Conservation (phyloP, 139 green algal genomes). For the Volvox reticuliferus region DNA sequence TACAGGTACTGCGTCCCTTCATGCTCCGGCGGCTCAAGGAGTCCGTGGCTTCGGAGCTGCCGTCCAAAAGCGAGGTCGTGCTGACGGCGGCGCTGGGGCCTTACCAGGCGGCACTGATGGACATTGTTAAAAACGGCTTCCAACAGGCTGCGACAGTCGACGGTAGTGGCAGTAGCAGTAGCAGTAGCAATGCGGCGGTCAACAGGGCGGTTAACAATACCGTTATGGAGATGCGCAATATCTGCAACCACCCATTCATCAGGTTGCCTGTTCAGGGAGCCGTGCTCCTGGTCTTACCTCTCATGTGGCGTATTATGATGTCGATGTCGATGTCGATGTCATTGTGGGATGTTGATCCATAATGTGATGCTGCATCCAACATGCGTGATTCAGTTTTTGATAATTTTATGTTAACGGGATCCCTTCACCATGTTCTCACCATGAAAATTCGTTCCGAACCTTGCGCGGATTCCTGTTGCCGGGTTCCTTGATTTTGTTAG, state of each 20-base stretch:
- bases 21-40: constrained; percentile 93
- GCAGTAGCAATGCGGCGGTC: not conserved
- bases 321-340: too few species aligned
- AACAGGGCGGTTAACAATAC: constrained; percentile 54
- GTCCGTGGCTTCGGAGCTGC: constrained; percentile 91
- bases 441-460: too few species aligned
- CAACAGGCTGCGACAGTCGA: not conserved
- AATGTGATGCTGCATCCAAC: too few species aligned
- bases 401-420: too few species aligned
- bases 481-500: too few species aligned
- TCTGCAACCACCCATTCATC: constrained; percentile 86
- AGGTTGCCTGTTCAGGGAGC: constrained; percentile 48
- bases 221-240: constrained; percentile 88
- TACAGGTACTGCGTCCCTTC: constrained; percentile 93
- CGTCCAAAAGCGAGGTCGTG: constrained; percentile 81
- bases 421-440: too few species aligned
- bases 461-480: too few species aligned
- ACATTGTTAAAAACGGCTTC: constrained; percentile 40
- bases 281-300: not conserved
- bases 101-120: constrained; percentile 65
- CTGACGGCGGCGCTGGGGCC: constrained; percentile 83
- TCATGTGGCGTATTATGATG: too few species aligned
- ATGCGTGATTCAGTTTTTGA: too few species aligned
- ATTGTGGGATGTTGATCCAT: too few species aligned
- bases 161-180: not conserved